Evolutionary conservation across 441 rosid genomes (phyloP).

Genomic region (Pelargonium cotyledonis): DNA sequence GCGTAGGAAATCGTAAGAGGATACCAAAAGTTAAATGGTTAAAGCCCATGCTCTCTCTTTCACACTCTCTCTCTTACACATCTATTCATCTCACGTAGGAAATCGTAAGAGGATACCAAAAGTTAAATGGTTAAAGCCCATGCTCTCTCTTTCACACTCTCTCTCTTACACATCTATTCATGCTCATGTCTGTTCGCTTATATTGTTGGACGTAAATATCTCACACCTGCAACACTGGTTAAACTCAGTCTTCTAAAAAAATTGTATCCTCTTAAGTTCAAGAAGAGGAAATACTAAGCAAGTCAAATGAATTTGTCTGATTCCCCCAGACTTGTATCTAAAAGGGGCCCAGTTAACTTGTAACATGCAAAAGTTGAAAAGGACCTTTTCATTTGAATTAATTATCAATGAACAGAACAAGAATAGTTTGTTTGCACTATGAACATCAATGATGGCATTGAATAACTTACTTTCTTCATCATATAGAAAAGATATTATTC

Average conservation of each 20-base stretch:
- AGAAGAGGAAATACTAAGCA: neutral
- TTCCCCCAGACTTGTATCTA: neutral
- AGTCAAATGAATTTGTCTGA: neutral
- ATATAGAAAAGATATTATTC: slow-evolving; percentile 16
- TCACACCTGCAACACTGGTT: too few relatives aligned
- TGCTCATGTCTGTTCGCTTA: neutral
- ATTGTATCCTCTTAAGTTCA: too few relatives aligned
- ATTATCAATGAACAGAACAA: neutral
- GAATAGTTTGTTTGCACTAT: neutral
- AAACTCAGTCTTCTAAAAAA: too few relatives aligned
- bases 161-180: neutral
- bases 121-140: too few relatives aligned
- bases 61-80: too few relatives aligned
- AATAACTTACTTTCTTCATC: slow-evolving; percentile 17
- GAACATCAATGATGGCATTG: neutral
- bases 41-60: too few relatives aligned
- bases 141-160: neutral
- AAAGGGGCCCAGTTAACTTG: neutral
- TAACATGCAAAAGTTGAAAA: neutral
- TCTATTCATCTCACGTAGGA: too few relatives aligned
- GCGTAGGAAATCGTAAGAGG: too few relatives aligned
- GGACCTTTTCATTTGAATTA: neutral
- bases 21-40: too few relatives aligned
- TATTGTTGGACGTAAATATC: too few relatives aligned
- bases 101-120: too few relatives aligned